Base-by-base conservation (phyloP, 192 early-diverging fungal species). In the Backusella liffmaniae region DNA sequence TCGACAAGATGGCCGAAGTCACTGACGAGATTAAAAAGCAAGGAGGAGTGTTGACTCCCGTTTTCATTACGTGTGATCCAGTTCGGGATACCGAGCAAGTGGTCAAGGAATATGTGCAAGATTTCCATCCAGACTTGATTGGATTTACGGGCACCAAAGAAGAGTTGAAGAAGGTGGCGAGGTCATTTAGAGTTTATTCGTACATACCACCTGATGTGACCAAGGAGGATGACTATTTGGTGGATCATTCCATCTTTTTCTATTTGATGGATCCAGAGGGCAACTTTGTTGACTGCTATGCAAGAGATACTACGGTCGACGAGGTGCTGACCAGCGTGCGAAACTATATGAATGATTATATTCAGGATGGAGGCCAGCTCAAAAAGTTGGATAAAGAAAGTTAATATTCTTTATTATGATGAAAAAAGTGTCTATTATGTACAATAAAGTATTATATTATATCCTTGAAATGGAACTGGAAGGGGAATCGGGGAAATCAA, bases 191-290 rank as follows among this genome's bases (percentile, higher is more conserved):
- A n/a, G 92, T 99, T 51, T 99, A 99, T 82, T 95, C 94, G 74
- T 93, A 90, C 74, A 92, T 94, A 44, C 98, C 98, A 36, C 97
- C 96, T 21, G 84, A 90, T 70, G 88, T 91, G 15, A 78, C 80
- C 15, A 90, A 92, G 15, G 94, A 93, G 37, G 90, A 94, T 70
- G 97, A 99, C 77, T 99, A 99, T 79, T 82, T 99, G 42, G 98
- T 99, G 13, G 98, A 99, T 75, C 98, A 99, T 79, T 96, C 95
- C 44, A 99, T 99, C 79, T 99, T 98, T 84, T 97, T 98, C 75
- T 99, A 98, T 80, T 83, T 99, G 53, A 94, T 99, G 89, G 92
- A 93, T 67, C 96, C 94, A 8, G 90, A 96, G 65, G 97, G 97
- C 46, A 77, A 89, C 69, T 99, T 97, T 82, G 85, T 96, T 26